Evolutionary conservation across 2,329 filamentous ascomycete genomes (phyloP), one percentile per base, ranked within the genome.

Genomic region (Exophiala alcalophila): DNA sequence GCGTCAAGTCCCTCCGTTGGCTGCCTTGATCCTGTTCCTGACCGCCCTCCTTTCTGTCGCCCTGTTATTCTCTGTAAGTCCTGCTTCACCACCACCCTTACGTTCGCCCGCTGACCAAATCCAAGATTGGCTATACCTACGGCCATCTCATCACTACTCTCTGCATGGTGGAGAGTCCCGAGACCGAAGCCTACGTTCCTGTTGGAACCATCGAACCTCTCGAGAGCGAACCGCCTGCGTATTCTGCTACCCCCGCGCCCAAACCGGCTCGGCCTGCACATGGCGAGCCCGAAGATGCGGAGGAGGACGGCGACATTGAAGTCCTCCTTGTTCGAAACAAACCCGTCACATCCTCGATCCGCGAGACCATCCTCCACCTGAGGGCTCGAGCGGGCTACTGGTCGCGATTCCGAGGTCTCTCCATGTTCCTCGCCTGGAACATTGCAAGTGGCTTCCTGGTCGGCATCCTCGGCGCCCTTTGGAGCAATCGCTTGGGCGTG

Each of bases 381-480:
- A 71, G 72, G 52, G 68, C 76, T 32, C 68, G 78, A 52, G 81
- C 74, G 47, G 86, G 88, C 50, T 76, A 75, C 65, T 69, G 69
- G 46, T 76, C 83, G 44, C 73, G 77, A 57, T 84, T 87, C 74
- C 83, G 86, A 49, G 88, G 87, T 42, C 60, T 87, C 46, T 58
- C 61, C 29, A 65, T 76, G 52, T 71, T 68, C 54, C 15, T 77
- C 25, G 61, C 68, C 44, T 77, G 73, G 59, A 63, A 62, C 38
- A 7, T 78, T 4, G 63, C 69, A 41, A 61, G 74, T 7, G 41
- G 53, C 16, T 23, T 69, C 29, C 47, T 79, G 25, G 59, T 69
- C 39, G 63, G 62, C 40, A 58, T 78, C 51, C 58, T 84, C 56
- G 52, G 65, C 12, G 57, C 59, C 23, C 52, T 69, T 26, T 59